phyloP scores from a whole-genome alignment of 2,329 filamentous ascomycete genomes.

The Huntiella moniliformis region DNA sequence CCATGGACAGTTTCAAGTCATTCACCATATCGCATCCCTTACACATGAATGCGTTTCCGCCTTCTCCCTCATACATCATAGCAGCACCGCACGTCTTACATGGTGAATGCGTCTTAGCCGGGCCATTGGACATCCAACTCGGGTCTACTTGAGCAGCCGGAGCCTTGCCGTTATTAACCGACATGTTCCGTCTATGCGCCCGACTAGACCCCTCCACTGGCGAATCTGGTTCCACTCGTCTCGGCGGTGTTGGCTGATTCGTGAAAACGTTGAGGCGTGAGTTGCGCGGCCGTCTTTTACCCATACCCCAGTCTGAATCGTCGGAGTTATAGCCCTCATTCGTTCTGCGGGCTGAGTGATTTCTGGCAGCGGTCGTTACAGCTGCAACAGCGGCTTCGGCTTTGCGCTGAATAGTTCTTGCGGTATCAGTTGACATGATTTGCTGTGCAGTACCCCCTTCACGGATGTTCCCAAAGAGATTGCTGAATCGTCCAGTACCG shows the following conservation, averaged over 20 bases:
- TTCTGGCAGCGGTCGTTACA: slow-evolving; percentile 1
- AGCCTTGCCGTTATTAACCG: no score
- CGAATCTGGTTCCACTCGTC: background rate
- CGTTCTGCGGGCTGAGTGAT: background rate
- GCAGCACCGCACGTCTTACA: background rate
- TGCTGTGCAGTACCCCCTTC: background rate
- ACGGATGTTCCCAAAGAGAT: background rate
- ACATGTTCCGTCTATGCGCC: background rate
- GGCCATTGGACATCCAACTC: no score
- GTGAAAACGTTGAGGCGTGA: no score
- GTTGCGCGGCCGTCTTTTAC: no score
- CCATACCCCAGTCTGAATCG: slow-evolving; percentile 3
- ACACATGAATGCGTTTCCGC: background rate
- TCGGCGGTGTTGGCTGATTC: no score
- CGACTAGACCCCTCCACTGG: background rate
- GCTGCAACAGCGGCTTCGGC: slow-evolving; percentile 9
- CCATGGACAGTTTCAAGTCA: background rate
- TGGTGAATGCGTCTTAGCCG: no score
- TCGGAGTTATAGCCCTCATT: background rate
- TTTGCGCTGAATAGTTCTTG: background rate
- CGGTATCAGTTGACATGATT: background rate
- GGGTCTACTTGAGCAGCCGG: no score
- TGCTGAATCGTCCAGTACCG: background rate
- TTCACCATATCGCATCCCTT: slow-evolving; percentile 1
- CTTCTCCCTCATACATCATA: background rate